Base-by-base conservation (phyloP, 1,284 basidiomycete genomes). In the Stereum hirsutum region DNA sequence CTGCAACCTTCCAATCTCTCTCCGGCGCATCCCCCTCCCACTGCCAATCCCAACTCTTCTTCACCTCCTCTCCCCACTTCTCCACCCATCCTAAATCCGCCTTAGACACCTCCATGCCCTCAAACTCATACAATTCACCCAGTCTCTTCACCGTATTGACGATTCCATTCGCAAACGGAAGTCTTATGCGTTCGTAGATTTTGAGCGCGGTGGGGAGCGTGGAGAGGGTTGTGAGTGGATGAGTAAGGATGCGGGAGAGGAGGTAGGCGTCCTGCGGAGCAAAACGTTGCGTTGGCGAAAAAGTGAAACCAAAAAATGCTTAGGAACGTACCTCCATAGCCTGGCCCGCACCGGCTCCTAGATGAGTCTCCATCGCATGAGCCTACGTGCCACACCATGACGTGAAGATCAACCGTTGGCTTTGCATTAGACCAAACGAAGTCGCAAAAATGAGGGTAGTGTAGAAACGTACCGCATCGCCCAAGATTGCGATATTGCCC, bases 241-340 rank as follows among this genome's bases (percentile, higher is more conserved):
- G 65, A 3, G 64, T 65, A 19, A 78, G 63, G 7, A 73, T 60
- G 6, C 58, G 60, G 0, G 72, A 67, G 36, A 70, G 62, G 8
- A 70, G 45, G 40, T 57, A 59, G 8, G 57, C 66, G 41, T 68
- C 67, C 66, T 69, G 35, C 2, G 25, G 11, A 26, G 26, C n/a
- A n/a, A 19, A 38, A 14, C 2, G 17, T 11, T 28, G 10, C 25
- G 5, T 26, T 11, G 12, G 26, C 11, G 8, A 28, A 28, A 5
- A 21, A 41, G 28, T 17, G 21, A 25, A 38, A 17, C 6, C 3
- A 27, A 8, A 44, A 21, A 33, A 2, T 6, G 17, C 6, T 1
- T n/a, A n/a, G 21, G 21, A 23, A 34, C 40, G 6, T 37, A 65
- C 65, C 54, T 67, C 65, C 27, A 67, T 64, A 3, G 64, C 64